A percentile compares a stretch with the other conserved stretches of the same genome.
phyloP scores from a whole-genome alignment of 1,284 basidiomycete species.

The Volvariella surrecta region DNA sequence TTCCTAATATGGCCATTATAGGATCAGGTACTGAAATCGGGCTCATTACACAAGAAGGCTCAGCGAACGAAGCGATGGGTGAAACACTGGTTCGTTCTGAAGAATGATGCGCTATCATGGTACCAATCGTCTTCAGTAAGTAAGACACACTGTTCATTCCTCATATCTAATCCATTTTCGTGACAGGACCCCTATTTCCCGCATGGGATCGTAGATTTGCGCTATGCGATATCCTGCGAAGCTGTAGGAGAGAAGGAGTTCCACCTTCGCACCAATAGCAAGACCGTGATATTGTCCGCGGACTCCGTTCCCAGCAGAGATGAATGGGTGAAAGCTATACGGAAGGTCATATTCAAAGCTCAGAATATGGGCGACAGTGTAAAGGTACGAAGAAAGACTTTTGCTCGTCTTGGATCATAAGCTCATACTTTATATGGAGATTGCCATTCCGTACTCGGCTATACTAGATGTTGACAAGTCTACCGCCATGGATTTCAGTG shows the following conservation, averaged over 20 bases:
- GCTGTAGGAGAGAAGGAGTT: slow-evolving; percentile 66
- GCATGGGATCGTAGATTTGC: slow-evolving; percentile 88
- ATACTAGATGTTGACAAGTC: slow-evolving; percentile 87
- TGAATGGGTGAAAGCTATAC: slow-evolving; percentile 91
- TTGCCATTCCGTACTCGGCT: slow-evolving; percentile 88
- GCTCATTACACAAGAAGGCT: slow-evolving; percentile 77
- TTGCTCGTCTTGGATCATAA: background rate
- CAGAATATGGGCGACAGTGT: slow-evolving; percentile 95
- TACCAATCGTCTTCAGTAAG: slow-evolving; percentile 85
- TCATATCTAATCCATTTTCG: background rate
- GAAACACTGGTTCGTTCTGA: slow-evolving; percentile 90
- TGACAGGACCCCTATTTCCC: slow-evolving; percentile 91
- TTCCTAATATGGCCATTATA: slow-evolving; percentile 22
- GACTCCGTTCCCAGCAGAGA: slow-evolving; percentile 77
- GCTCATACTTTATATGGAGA: slow-evolving; percentile 51
- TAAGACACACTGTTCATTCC: slow-evolving; percentile 6
- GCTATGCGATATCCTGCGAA: slow-evolving; percentile 88
- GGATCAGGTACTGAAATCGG: slow-evolving; percentile 85
- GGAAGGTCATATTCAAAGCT: slow-evolving; percentile 87
- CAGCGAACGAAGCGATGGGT: slow-evolving; percentile 83
- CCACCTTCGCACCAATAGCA: slow-evolving; percentile 74
- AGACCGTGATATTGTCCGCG: slow-evolving; percentile 62
- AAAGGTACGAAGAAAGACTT: slow-evolving; percentile 44
- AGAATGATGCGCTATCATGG: slow-evolving; percentile 92
- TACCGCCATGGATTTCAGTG: slow-evolving; percentile 86